These are phyloP conservation scores for Fraxinus sp. DNA, from an alignment of 305 asterid species.

Conservation along the genomic window DNA sequence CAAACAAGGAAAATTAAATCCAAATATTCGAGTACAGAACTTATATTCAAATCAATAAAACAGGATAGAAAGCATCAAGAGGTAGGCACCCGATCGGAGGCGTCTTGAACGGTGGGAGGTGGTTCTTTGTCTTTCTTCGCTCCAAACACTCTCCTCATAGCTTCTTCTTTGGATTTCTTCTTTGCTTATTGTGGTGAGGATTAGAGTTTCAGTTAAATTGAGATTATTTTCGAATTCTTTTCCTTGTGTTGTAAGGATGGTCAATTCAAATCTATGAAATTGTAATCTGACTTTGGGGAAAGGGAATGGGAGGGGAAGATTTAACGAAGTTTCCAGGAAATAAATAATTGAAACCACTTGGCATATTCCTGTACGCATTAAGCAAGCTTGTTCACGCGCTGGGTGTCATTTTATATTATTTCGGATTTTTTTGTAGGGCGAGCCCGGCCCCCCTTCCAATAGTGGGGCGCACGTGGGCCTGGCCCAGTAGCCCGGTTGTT, in stretches of 20 bases:
- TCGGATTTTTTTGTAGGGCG: neutral
- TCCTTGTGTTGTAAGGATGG: neutral
- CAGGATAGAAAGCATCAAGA: neutral
- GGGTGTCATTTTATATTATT: neutral
- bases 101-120: conserved; percentile 78
- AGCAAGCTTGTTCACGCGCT: neutral
- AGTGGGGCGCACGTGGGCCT: too few species aligned
- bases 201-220: neutral
- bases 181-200: neutral
- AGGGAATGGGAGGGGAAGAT: neutral
- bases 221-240: neutral
- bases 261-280: neutral
- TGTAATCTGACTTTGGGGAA: neutral
- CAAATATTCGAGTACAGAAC: neutral
- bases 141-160: conserved; percentile 93
- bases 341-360: neutral
- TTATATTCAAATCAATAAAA: neutral
- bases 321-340: conserved; percentile 26
- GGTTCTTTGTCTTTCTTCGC: conserved; percentile 87
- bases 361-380: neutral
- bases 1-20: neutral
- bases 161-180: conserved; percentile 10
- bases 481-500: too few species aligned
- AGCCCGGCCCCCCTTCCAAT: too few species aligned
- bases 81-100: conserved; percentile 72